Evolutionary conservation across 768 basidiomycete species (phyloP), one percentile per base, ranked within the genome.

Genomic region (Agrocybe chaxingu): DNA sequence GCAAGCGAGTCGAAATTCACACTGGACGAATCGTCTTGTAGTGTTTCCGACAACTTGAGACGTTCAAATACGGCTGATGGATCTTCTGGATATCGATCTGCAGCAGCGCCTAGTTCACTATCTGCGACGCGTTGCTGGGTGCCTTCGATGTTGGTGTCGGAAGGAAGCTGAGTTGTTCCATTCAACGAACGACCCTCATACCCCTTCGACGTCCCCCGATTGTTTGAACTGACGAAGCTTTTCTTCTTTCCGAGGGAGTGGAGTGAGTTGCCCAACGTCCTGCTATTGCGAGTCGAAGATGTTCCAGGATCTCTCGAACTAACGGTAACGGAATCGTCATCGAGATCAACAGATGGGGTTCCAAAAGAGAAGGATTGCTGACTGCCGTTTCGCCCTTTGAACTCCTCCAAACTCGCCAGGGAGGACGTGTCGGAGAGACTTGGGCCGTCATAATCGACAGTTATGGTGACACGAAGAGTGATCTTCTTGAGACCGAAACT

Each of bases 351-450:
- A 5, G 72, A 60, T 1, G 72, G 71, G 8, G 72, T 62, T 36
- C 70, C 68, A 36, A 79, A 74, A 1, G 78, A 75, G 40, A 85
- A 73, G 1, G 82, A 80, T 32, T 71, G 69, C 45, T 79, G 78
- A 58, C 85, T 85, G 48, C 72, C 76, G 57, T 85, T 86, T 39
- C 77, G 71, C 41, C 73, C 72, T 54, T 68, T 71, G 69, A 83
- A 84, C 56, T 91, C 87, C 38, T 95, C 89, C 62, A 86, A 60
- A 63, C 90, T 92, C 16, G 79, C 80, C 12, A 95, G 69, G 7
- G 92, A 94, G 8, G 82, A 84, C 2, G 92, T 90, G 57, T 97
- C 95, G 7, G 91, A 93, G 50, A 97, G 74, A 67, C 87, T 90
- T 10, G 88, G 92, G 0, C 92, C 92, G 64, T 97, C 94, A 58